phyloP scores from a whole-genome alignment of 192 early-diverging fungal genomes.

The Podila verticillata region DNA sequence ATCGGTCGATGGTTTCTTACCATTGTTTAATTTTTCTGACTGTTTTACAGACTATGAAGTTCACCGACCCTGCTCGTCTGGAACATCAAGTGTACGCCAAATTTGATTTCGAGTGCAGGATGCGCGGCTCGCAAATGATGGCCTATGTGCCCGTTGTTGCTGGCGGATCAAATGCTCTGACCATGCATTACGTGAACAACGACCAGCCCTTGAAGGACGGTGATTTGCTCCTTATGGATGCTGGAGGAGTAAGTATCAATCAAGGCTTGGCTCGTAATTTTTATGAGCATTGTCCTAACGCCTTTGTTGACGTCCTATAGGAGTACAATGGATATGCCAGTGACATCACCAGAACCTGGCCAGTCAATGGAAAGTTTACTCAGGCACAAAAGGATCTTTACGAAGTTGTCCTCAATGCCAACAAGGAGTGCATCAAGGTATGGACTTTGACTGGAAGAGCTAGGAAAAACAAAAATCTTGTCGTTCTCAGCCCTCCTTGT shows the following conservation, averaged over 20 bases:
- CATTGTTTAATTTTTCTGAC: not conserved
- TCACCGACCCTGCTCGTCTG: slow-evolving; percentile 71
- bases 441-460: slow-evolving; percentile 7
- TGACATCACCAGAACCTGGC: slow-evolving; percentile 96
- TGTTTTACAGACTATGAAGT: slow-evolving; percentile 68
- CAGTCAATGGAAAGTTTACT: slow-evolving; percentile 87
- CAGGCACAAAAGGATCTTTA: slow-evolving; percentile 85
- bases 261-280: not conserved
- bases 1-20: no score
- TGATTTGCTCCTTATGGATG: slow-evolving; percentile 90
- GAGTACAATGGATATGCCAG: slow-evolving; percentile 91
- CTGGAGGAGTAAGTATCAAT: slow-evolving; percentile 68
- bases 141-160: slow-evolving; percentile 98
- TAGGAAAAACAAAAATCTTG: not conserved
- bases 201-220: slow-evolving; percentile 74
- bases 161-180: slow-evolving; percentile 87
- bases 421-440: slow-evolving; percentile 87
- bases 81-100: slow-evolving; percentile 83
- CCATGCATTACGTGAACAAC: slow-evolving; percentile 96
- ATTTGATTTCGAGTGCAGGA: slow-evolving; percentile 77
- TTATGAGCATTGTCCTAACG: not conserved
- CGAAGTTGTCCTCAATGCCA: slow-evolving; percentile 82
- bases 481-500: not conserved
- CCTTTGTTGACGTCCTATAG: slow-evolving; percentile 8
- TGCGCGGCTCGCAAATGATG: slow-evolving; percentile 69